Evolutionary conservation across 176 grass and related monocot species (phyloP), one percentile per base, ranked within the genome.

Genomic region (Thalia dealbata): DNA sequence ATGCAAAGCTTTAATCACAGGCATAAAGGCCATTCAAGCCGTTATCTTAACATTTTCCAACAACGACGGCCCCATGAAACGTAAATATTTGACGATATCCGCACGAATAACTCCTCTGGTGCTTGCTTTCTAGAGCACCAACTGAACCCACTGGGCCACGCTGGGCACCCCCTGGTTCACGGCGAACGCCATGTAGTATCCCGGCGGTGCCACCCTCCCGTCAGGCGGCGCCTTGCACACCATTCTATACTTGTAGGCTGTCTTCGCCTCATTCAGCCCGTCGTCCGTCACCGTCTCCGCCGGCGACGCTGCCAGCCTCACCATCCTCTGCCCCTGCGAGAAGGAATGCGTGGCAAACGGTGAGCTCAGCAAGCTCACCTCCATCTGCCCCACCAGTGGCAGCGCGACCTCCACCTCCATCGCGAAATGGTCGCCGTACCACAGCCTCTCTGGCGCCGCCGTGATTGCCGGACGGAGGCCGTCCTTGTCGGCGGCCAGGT

Each of bases 251-350:
- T 52, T 11, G 30, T 70, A 71, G 11, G 54, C 52, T 7, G 52
- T 1, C 6, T 1, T 8, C 11, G 11, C 11, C 43, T 6, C 45
- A 27, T 71, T 44, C 23, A 41, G 22, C 1, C 63, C 64, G 35
- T 32, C 52, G 3, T 14, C 41, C 14, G 14, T n/a, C 41, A 61
- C 42, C 24, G 35, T 24, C 9, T 30, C 52, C 15, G 51, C 21
- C 38, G 52, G 52, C 15, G 62, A 67, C 5, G 41, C 75, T 48
- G 62, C 3, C 19, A 77, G 50, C 51, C 67, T 60, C 14, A 71
- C 67, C 77, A 71, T 79, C 30, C 67, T 58, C 51, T 79, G 77
- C 38, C 77, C 77, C 67, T 79, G 77, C 22, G 67, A 79, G 77
- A 79, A 79, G 32, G 67, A 79, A 68, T 79, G 77, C 23, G 77